These are phyloP conservation scores for Nicotiana sylvestris DNA, from an alignment of 257 asterid species.

Conservation along the genomic window DNA sequence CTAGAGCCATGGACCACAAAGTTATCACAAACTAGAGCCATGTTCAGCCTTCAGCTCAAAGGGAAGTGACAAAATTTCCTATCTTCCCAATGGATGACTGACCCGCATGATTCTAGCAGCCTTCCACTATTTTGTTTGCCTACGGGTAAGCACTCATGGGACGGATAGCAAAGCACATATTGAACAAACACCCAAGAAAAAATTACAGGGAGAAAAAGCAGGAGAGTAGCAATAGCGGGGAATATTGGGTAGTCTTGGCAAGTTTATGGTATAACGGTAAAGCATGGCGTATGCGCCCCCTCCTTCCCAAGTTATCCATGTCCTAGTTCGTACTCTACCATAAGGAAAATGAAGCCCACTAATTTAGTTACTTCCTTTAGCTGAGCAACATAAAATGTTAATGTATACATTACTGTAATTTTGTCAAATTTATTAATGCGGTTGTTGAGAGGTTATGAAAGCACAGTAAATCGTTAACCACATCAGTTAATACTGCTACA, in stretches of 20 bases:
- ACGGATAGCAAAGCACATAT: background rate
- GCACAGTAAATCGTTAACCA: background rate
- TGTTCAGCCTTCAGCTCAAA: background rate
- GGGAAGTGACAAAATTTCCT: background rate
- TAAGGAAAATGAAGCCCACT: conserved; percentile 5
- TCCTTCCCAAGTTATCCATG: background rate
- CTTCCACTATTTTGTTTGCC: background rate
- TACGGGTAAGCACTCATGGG: background rate
- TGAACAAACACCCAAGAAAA: background rate
- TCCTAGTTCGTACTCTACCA: background rate
- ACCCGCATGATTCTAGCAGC: background rate
- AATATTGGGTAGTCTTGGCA: background rate
- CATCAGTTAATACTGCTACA: background rate
- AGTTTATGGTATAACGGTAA: background rate
- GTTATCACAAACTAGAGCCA: background rate
- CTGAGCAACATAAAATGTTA: background rate
- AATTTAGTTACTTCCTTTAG: background rate
- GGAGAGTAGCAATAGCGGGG: background rate
- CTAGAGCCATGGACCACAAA: background rate
- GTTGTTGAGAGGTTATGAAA: background rate
- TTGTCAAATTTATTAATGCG: background rate
- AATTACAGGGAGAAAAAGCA: background rate
- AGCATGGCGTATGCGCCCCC: background rate
- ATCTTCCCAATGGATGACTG: background rate
- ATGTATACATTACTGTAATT: background rate